Conservation (phyloP, 2,329 filamentous ascomycete genomes). For the Leptographium flavum region DNA sequence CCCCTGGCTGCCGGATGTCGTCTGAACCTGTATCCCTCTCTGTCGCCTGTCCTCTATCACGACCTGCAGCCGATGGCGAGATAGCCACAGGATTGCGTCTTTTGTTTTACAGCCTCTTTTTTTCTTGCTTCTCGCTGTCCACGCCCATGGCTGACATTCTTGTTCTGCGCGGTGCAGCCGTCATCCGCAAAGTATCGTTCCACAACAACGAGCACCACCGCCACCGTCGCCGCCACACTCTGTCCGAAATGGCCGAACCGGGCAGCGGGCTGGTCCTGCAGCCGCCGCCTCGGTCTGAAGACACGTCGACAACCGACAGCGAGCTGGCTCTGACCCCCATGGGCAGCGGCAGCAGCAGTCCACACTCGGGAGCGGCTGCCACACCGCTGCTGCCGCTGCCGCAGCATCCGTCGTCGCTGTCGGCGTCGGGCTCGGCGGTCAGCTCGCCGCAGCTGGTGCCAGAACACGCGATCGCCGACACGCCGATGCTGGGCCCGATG, state of each 20-base stretch:
- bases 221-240: constrained; percentile 20
- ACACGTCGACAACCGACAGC: constrained; percentile 26
- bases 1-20: too few species aligned
- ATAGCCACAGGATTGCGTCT: background rate
- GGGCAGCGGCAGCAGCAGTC: constrained; percentile 14
- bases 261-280: constrained; percentile 6
- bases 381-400: background rate
- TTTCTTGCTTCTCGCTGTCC: background rate
- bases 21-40: too few species aligned
- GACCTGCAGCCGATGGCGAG: background rate
- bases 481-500: constrained; percentile 34
- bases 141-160: constrained; percentile 26
- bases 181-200: constrained; percentile 25
- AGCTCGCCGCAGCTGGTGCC: constrained; percentile 30
- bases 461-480: constrained; percentile 26
- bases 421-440: constrained; percentile 12
- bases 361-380: background rate
- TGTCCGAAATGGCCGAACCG: constrained; percentile 29
- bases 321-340: constrained; percentile 27
- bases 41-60: too few species aligned
- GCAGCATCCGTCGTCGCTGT: constrained; percentile 28
- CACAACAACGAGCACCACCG: constrained; percentile 22
- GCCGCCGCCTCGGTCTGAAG: constrained; percentile 20
- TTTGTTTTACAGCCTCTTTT: background rate
- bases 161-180: constrained; percentile 24